Evolutionary conservation across 129 eudicot genomes (phyloP).

Genomic region (Artemisia argyi): DNA sequence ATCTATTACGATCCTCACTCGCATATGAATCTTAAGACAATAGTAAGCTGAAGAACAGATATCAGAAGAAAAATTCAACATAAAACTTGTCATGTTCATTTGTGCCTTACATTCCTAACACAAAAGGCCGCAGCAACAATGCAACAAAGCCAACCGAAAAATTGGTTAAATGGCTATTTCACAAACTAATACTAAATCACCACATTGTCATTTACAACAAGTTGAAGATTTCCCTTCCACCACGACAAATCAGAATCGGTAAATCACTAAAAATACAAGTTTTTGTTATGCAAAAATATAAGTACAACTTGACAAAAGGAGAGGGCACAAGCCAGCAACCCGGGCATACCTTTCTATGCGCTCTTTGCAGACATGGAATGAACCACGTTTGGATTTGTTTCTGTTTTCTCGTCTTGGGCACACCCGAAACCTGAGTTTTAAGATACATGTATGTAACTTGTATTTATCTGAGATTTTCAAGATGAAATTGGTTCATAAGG

Average conservation of each 20-base stretch:
- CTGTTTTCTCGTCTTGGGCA: background rate
- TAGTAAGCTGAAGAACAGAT: background rate
- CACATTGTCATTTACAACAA: slow-evolving; percentile 56
- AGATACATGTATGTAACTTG: slow-evolving; percentile 22
- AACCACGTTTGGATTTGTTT: slow-evolving; percentile 9
- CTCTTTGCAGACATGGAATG: slow-evolving; percentile 15
- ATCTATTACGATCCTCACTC: too few relatives aligned
- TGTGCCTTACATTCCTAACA: slow-evolving; percentile 8
- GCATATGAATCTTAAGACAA: background rate
- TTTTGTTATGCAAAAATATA: slow-evolving; percentile 23
- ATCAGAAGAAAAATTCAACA: background rate
- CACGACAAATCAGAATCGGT: slow-evolving; percentile 32
- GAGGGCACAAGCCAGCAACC: slow-evolving; percentile 18
- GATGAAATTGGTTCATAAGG: slow-evolving; percentile 97
- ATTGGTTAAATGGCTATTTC: slow-evolving; percentile 48
- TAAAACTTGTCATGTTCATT: slow-evolving; percentile 17
- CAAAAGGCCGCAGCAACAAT: slow-evolving; percentile 19
- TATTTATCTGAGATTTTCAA: slow-evolving; percentile 27
- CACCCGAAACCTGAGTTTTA: slow-evolving; percentile 6
- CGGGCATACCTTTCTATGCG: slow-evolving; percentile 12
- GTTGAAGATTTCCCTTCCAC: slow-evolving; percentile 34
- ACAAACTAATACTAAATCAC: slow-evolving; percentile 52
- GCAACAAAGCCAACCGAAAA: slow-evolving; percentile 45
- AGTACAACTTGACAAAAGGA: slow-evolving; percentile 33
- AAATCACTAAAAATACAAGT: slow-evolving; percentile 36